Base-by-base conservation (phyloP, 768 basidiomycete species). In the Tubosaeta sp. region DNA sequence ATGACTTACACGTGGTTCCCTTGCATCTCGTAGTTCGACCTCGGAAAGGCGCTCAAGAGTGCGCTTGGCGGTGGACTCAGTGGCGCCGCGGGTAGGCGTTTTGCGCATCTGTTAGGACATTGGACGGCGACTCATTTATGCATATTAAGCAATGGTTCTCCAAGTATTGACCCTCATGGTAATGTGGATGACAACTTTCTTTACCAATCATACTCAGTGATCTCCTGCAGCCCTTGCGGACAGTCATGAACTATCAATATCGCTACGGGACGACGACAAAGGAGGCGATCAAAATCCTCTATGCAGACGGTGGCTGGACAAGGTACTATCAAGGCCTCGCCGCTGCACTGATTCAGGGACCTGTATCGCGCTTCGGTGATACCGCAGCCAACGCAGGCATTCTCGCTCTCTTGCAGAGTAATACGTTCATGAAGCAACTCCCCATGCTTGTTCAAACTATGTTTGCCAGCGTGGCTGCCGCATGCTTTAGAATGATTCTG, bases 201-300 rank as follows among this genome's bases (percentile, higher is more conserved):
- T 25, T 25, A 32, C 13, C 19, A 21, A 45, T 19, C 38, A 2
- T 41, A 13, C 41, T 29, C 50, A 53, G 36, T 53, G 12, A 22
- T 32, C n/a, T 25, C 24, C 42, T 38, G 12, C 48, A 87, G 87
- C 93, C 92, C 6, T 69, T 95, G n/a, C 81, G 92, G n/a, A 96
- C 94, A 3, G 78, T 94, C 49, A 97, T 98, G 95, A 98, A 97
- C 74, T 96, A 90, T 64, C 92, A 94, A 71, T 93, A 94, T 66
- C 82, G 86, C 47, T 94, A 83, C 63, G 94, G 94, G n/a, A 86
- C 86, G 2, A 79, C 82, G 2, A 83, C 83, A 6, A 82, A 81
- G 0, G 69, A 77, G 34, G 85, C 89, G 12, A 79, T 77, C 50
- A 66, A 69, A 43, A 90, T 80, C 3, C 81, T 94, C 16, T 87